Evolutionary conservation across 2,329 filamentous ascomycete species (phyloP).

Genomic region (Metarhizium robertsii): DNA sequence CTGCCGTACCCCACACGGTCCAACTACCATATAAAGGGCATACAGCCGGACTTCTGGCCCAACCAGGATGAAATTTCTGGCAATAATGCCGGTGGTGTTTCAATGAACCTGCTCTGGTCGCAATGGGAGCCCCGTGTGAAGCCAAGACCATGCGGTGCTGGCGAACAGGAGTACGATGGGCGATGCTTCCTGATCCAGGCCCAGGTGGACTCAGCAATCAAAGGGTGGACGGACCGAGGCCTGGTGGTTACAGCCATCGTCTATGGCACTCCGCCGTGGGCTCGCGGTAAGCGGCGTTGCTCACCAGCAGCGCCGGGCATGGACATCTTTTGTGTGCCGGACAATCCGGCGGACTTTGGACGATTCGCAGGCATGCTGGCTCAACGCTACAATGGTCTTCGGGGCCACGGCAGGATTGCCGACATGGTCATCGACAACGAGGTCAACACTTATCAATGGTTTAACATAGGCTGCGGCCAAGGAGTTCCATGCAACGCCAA

Average conservation of each 20-base stretch:
- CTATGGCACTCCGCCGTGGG: not conserved
- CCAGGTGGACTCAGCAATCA: not conserved
- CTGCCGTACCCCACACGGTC: not conserved
- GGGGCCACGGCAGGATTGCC: not conserved
- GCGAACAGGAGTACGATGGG: not conserved
- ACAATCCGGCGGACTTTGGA: not conserved
- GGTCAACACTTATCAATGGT: not conserved
- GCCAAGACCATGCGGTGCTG: not conserved
- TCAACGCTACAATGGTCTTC: not conserved
- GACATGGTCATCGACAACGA: constrained; percentile 2
- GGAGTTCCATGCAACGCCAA: not conserved
- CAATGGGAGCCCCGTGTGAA: not conserved
- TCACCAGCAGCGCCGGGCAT: not conserved
- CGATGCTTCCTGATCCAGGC: not conserved
- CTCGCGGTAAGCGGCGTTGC: not conserved
- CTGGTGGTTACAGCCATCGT: not conserved
- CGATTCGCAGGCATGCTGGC: constrained; percentile 1
- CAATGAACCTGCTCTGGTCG: constrained; percentile 1
- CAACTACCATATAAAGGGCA: not conserved
- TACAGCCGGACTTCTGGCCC: not conserved
- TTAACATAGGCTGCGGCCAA: constrained; percentile 1
- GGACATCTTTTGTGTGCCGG: not conserved
- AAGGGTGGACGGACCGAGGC: not conserved
- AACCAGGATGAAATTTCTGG: not conserved
- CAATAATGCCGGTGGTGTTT: not conserved